phyloP scores from a whole-genome alignment of 768 basidiomycete species.

The Amanita muscaria region DNA sequence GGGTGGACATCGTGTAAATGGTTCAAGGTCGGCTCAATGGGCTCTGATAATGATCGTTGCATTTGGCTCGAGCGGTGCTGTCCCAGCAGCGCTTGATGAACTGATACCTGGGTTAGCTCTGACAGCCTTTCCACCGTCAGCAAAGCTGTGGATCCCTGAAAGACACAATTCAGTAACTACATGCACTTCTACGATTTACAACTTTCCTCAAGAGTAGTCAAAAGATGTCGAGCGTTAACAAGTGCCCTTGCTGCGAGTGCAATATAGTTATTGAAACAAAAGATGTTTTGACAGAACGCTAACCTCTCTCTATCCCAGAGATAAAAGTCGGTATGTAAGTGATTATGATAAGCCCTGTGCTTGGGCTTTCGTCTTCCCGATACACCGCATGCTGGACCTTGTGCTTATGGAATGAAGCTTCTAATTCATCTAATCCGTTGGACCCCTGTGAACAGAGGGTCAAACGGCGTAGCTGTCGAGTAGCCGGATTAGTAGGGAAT shows the following conservation, averaged over 20 bases:
- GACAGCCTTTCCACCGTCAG: background rate
- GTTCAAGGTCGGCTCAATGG: background rate
- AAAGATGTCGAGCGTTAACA: background rate
- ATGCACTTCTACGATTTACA: background rate
- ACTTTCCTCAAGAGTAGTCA: background rate
- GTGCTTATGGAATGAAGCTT: background rate
- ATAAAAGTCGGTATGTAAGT: background rate
- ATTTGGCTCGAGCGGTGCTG: background rate
- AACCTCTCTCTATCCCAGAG: background rate
- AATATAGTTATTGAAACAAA: background rate
- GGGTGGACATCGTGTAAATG: background rate
- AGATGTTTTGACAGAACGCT: background rate
- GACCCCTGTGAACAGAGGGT: background rate
- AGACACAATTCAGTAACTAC: background rate
- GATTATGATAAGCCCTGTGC: background rate
- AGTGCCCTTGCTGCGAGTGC: background rate
- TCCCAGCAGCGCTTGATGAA: background rate
- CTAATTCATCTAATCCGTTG: slow-evolving; percentile 4
- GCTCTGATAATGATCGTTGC: slow-evolving; percentile 1
- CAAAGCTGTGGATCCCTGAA: slow-evolving; percentile 1
- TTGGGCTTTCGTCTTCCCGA: background rate
- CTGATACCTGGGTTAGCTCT: background rate
- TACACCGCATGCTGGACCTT: slow-evolving; percentile 5
- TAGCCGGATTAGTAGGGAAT: background rate
- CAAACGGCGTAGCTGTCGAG: background rate